Conservation (phyloP, 768 basidiomycete genomes). For the Suillus spraguei region DNA sequence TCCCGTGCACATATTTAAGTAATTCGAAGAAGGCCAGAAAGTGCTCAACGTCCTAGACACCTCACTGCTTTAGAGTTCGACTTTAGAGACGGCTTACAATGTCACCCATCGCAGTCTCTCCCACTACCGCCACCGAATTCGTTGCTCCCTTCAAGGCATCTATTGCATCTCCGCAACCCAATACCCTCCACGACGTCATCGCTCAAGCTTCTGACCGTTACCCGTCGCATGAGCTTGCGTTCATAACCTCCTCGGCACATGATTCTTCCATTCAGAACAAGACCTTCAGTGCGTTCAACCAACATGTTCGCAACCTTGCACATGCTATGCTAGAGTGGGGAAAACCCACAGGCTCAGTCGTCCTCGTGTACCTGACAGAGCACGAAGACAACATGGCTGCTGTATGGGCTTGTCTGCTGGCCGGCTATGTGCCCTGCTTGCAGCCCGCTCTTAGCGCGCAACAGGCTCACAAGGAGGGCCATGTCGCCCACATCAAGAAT, state of each 20-base stretch:
- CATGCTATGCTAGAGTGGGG: slow-evolving; percentile 26
- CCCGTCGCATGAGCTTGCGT: slow-evolving; percentile 28
- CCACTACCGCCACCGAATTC: slow-evolving; percentile 15
- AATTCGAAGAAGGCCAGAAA: slow-evolving; percentile 12
- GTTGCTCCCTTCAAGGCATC: slow-evolving; percentile 7
- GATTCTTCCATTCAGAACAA: slow-evolving; percentile 31
- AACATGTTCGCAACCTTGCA: slow-evolving; percentile 21
- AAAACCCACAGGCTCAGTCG: slow-evolving; percentile 27
- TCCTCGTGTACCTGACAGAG: slow-evolving; percentile 34
- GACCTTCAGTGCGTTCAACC: slow-evolving; percentile 24
- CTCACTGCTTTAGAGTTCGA: not conserved
- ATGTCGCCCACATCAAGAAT: slow-evolving; percentile 31
- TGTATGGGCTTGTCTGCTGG: slow-evolving; percentile 33
- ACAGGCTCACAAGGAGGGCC: slow-evolving; percentile 32
- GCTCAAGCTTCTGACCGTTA: slow-evolving; percentile 24
- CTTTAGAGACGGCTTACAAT: not conserved
- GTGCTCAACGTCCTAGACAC: slow-evolving; percentile 8
- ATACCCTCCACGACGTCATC: slow-evolving; percentile 27
- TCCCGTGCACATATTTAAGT: slow-evolving; percentile 19
- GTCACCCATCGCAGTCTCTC: slow-evolving; percentile 20
- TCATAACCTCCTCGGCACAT: slow-evolving; percentile 31
- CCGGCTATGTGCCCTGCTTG: slow-evolving; percentile 33
- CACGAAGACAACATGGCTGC: slow-evolving; percentile 38
- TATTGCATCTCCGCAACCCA: slow-evolving; percentile 1
- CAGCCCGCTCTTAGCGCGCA: slow-evolving; percentile 36